A percentile compares a stretch with the other conserved stretches of the same genome.
These are phyloP conservation scores for Fonsecaea pugnacius DNA, from an alignment of 2,329 filamentous ascomycete species.

Conservation along the genomic window DNA sequence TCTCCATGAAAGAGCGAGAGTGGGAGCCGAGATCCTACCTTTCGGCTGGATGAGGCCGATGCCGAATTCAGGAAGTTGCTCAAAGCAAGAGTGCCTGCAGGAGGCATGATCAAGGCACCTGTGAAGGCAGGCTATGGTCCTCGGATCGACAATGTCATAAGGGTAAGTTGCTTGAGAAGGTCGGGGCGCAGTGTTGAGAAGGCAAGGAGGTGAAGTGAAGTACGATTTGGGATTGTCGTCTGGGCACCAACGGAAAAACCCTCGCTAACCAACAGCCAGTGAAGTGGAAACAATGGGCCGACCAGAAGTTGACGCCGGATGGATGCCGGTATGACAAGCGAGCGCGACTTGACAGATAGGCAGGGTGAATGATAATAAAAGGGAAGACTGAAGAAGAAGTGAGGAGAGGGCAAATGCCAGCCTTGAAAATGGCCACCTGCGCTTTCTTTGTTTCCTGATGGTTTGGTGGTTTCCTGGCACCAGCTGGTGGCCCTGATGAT, in stretches of 20 bases:
- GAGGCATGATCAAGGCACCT: constrained; percentile 29
- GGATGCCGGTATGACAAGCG: neutral
- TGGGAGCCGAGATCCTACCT: constrained; percentile 24
- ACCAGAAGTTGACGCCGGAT: neutral
- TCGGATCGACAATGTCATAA: constrained; percentile 3
- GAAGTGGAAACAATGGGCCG: neutral
- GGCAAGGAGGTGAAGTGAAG: constrained; percentile 4
- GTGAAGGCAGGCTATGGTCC: constrained; percentile 7
- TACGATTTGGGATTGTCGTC: constrained; percentile 5
- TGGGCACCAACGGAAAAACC: neutral
- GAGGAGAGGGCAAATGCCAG: neutral
- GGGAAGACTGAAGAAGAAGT: neutral
- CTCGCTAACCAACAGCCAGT: neutral
- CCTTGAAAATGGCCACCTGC: constrained; percentile 1
- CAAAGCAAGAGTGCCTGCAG: constrained; percentile 25
- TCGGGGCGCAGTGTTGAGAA: neutral
- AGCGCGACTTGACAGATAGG: neutral
- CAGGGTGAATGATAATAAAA: neutral
- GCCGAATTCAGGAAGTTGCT: constrained; percentile 31
- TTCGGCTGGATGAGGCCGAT: constrained; percentile 31
- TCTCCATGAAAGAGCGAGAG: neutral
- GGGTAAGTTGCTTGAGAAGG: neutral
- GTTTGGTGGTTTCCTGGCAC: too few species aligned
- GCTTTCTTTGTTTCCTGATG: neutral
- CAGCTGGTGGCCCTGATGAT: too few species aligned